Evolutionary conservation across 257 asterid species (phyloP).

Genomic region (Ilex aquifolium): DNA sequence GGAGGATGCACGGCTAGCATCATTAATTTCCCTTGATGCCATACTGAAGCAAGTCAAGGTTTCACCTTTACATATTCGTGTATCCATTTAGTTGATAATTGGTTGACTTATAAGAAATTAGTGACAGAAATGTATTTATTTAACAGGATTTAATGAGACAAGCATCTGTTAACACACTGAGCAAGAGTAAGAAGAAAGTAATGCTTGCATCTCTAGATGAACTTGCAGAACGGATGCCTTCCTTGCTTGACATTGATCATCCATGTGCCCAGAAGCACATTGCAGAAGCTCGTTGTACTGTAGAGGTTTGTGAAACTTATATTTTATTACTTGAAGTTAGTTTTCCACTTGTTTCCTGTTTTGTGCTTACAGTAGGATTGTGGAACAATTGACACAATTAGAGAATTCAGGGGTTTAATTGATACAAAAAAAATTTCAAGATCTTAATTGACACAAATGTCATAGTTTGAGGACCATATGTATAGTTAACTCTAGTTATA

Average conservation of each 20-base stretch:
- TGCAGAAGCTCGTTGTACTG: slow-evolving; percentile 69
- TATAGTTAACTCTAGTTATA: too few species aligned
- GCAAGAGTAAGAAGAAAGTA: slow-evolving; percentile 76
- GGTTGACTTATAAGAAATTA: neutral
- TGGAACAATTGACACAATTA: too few species aligned
- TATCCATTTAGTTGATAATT: slow-evolving; percentile 4
- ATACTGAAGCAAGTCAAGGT: slow-evolving; percentile 93
- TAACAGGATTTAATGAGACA: slow-evolving; percentile 81
- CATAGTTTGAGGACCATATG: too few species aligned
- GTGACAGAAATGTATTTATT: neutral
- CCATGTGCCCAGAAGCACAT: slow-evolving; percentile 89
- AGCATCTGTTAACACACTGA: slow-evolving; percentile 54
- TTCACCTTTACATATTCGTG: slow-evolving; percentile 17
- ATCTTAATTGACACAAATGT: too few species aligned
- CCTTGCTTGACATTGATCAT: slow-evolving; percentile 90
- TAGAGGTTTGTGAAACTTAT: slow-evolving; percentile 52
- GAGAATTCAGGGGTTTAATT: too few species aligned
- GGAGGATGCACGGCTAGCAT: slow-evolving; percentile 97
- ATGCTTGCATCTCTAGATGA: slow-evolving; percentile 71
- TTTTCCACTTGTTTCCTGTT: slow-evolving; percentile 8
- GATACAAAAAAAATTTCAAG: too few species aligned
- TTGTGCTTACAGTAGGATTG: too few species aligned
- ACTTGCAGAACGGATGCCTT: slow-evolving; percentile 86
- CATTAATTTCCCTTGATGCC: slow-evolving; percentile 87
- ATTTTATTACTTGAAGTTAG: neutral